Percentiles rank a stretch among this genome's conserved stretches.
Evolutionary conservation across 2,329 filamentous ascomycete species (phyloP).

Genomic region (Paraconiothyrium brasiliense): DNA sequence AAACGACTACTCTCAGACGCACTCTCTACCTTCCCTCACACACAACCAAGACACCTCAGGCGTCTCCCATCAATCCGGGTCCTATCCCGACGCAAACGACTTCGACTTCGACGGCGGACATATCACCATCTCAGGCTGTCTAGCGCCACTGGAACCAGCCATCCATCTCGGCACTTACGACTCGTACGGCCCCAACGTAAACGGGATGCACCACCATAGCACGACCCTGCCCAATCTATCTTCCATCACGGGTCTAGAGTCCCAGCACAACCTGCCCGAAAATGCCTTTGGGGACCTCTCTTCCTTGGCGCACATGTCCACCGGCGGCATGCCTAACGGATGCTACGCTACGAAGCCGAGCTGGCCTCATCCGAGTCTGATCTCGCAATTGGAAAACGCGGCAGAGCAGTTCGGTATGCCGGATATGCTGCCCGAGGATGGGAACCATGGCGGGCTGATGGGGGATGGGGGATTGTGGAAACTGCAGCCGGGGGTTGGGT

Average conservation of each 20-base stretch:
- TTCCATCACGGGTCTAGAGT: slow-evolving; percentile 32
- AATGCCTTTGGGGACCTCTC: slow-evolving; percentile 26
- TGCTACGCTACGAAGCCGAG: slow-evolving; percentile 37
- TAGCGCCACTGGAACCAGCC: slow-evolving; percentile 37
- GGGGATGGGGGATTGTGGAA: slow-evolving; percentile 35
- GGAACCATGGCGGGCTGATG: slow-evolving; percentile 23
- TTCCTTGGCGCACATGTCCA: slow-evolving; percentile 15
- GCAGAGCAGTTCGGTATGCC: slow-evolving; percentile 29
- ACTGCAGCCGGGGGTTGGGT: slow-evolving; percentile 30
- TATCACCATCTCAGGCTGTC: slow-evolving; percentile 48
- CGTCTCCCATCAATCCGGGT: slow-evolving; percentile 15
- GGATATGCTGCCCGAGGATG: slow-evolving; percentile 17
- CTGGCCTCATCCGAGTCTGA: slow-evolving; percentile 33
- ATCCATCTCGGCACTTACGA: slow-evolving; percentile 39
- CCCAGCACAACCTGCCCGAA: neutral
- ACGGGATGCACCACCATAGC: slow-evolving; percentile 15
- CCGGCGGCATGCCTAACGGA: slow-evolving; percentile 3
- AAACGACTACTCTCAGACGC: slow-evolving; percentile 39
- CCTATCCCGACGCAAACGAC: slow-evolving; percentile 41
- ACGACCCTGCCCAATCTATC: slow-evolving; percentile 14
- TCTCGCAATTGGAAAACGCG: slow-evolving; percentile 32
- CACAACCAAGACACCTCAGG: slow-evolving; percentile 31
- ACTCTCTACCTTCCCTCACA: slow-evolving; percentile 31
- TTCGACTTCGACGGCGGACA: slow-evolving; percentile 54
- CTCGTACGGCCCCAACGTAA: neutral